Conservation (phyloP, 2,329 filamentous ascomycete species). For the Cladosporium sphaerospermum region DNA sequence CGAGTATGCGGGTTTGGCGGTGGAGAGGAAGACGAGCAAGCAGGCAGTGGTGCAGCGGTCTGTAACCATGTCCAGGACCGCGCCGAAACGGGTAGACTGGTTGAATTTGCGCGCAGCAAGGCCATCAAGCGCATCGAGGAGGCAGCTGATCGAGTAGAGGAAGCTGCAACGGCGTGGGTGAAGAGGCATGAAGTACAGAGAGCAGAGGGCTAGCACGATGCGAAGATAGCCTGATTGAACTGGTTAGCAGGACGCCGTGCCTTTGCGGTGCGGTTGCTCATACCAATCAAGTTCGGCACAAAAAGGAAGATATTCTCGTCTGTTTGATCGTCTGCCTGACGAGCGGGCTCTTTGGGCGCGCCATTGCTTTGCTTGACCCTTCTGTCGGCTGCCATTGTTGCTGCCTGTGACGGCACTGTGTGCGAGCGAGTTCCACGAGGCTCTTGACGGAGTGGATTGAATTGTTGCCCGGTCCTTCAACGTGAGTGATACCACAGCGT, state of each 20-base stretch:
- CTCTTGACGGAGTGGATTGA: background rate
- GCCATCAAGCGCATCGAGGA: slow-evolving; percentile 92
- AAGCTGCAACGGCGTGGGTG: slow-evolving; percentile 93
- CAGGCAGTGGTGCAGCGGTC: slow-evolving; percentile 96
- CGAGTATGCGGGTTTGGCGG: slow-evolving; percentile 88
- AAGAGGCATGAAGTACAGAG: slow-evolving; percentile 97
- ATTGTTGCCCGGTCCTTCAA: background rate
- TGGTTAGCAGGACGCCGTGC: background rate
- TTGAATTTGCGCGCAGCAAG: slow-evolving; percentile 81
- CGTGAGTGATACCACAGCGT: no score
- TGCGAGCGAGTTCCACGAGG: background rate
- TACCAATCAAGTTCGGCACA: slow-evolving; percentile 48
- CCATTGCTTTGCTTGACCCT: slow-evolving; percentile 19
- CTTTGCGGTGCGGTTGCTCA: slow-evolving; percentile 6
- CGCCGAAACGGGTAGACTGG: slow-evolving; percentile 92
- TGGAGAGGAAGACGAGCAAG: slow-evolving; percentile 87
- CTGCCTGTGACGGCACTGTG: background rate
- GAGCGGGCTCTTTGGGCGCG: slow-evolving; percentile 21
- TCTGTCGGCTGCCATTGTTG: slow-evolving; percentile 7
- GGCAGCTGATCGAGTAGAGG: slow-evolving; percentile 87
- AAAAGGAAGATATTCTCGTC: slow-evolving; percentile 51
- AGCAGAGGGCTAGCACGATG: slow-evolving; percentile 64
- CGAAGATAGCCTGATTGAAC: slow-evolving; percentile 41
- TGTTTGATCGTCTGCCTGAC: slow-evolving; percentile 23
- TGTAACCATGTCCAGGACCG: slow-evolving; percentile 97